Conservation (phyloP, 2,329 filamentous ascomycete genomes). For the Trichoderma semiorbis region DNA sequence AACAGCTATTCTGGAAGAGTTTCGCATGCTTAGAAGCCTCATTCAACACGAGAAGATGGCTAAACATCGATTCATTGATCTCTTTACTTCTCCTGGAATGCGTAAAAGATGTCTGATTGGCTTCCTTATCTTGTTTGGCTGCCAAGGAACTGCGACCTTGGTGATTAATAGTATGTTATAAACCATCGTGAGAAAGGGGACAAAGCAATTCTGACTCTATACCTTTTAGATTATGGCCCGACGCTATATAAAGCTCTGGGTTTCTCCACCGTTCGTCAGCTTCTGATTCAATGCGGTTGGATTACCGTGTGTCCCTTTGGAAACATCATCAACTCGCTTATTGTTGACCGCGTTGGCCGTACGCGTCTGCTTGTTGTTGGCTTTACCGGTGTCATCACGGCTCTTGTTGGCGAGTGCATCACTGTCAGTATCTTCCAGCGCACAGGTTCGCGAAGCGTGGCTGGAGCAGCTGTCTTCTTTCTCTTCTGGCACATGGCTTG, state of each 20-base stretch:
- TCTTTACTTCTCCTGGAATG: neutral
- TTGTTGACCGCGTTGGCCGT: neutral
- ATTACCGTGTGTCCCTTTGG: neutral
- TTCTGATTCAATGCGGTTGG: neutral
- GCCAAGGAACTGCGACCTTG: neutral
- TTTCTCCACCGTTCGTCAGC: neutral
- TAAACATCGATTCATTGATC: neutral
- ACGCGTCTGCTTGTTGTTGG: neutral
- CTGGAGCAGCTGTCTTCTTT: neutral
- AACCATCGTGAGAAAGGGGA: neutral
- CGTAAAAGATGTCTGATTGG: neutral
- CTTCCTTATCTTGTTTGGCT: neutral
- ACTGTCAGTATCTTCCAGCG: neutral
- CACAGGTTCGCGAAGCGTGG: neutral
- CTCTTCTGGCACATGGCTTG: slow-evolving; percentile 2
- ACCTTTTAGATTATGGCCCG: neutral
- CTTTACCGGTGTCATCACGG: neutral
- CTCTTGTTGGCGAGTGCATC: neutral
- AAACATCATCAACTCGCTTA: neutral
- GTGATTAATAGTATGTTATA: neutral
- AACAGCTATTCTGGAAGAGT: neutral
- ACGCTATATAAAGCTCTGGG: slow-evolving; percentile 3
- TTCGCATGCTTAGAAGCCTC: neutral
- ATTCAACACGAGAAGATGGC: neutral
- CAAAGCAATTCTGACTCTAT: neutral